Evolutionary conservation across 208 protist species (phyloP).

Genomic region (Kentomonas sorsogonicus): DNA sequence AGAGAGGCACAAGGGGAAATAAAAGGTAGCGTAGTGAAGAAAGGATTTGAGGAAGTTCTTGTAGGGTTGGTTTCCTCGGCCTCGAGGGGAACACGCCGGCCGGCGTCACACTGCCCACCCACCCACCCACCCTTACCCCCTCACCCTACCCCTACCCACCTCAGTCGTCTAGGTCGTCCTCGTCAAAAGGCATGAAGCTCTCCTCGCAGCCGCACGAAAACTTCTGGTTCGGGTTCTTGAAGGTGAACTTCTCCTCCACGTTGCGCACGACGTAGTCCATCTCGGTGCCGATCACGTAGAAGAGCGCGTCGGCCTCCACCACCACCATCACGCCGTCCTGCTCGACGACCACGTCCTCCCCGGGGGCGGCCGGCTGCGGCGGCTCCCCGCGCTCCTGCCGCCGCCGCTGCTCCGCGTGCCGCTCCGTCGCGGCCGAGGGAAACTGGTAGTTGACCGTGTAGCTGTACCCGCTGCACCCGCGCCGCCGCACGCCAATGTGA

Average conservation of each 20-base stretch:
- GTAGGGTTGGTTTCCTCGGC: too few relatives aligned
- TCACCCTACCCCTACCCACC: conserved; percentile 2
- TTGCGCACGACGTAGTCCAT: conserved; percentile 96
- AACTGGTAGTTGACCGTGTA: conserved; percentile 95
- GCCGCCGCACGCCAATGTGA: conserved; percentile 89
- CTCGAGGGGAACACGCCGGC: too few relatives aligned
- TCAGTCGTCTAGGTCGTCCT: conserved; percentile 59
- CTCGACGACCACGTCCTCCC: conserved; percentile 70
- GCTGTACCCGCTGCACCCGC: conserved; percentile 95
- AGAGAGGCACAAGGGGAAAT: not conserved
- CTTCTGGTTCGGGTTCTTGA: conserved; percentile 96
- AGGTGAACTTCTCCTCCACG: conserved; percentile 95
- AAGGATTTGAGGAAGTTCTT: too few relatives aligned
- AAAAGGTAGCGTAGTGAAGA: not conserved
- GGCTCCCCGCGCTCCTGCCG: conserved; percentile 3
- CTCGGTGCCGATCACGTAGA: conserved; percentile 96
- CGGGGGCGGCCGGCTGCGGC: not conserved
- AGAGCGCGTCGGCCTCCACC: conserved; percentile 91
- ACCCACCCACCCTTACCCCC: too few relatives aligned
- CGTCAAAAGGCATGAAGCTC: conserved; percentile 92
- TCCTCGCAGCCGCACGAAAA: conserved; percentile 95
- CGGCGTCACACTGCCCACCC: too few relatives aligned
- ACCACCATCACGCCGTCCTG: conserved; percentile 92
- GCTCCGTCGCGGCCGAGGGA: not conserved
- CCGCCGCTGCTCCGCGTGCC: not conserved